Conservation (phyloP, 148 eudicot genomes). For the Nyssa sinensis region DNA sequence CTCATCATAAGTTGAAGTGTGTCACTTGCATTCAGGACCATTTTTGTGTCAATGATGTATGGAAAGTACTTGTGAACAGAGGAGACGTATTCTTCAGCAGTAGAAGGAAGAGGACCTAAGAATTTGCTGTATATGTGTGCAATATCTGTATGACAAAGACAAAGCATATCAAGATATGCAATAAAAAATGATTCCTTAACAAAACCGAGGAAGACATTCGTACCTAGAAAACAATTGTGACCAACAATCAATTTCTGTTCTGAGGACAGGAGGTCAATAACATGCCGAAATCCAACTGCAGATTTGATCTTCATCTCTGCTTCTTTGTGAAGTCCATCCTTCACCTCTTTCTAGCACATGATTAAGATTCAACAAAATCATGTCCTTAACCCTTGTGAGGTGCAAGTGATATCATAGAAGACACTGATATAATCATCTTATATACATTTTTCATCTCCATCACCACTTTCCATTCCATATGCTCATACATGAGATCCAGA, state of each 20-base stretch:
- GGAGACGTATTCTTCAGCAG: constrained; percentile 62
- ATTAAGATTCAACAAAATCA: constrained; percentile 13
- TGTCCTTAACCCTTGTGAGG: not conserved
- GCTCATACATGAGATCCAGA: not conserved
- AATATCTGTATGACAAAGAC: constrained; percentile 58
- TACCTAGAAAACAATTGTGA: constrained; percentile 98
- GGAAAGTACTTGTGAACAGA: constrained; percentile 64
- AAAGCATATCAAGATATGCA: constrained; percentile 11
- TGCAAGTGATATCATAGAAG: not conserved
- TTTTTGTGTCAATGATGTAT: constrained; percentile 72
- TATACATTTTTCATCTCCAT: not conserved
- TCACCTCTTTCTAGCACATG: constrained; percentile 65
- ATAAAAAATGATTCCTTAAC: not conserved
- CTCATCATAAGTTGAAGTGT: constrained; percentile 50
- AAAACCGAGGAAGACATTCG: constrained; percentile 12
- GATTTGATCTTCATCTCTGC: constrained; percentile 60
- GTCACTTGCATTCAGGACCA: constrained; percentile 57
- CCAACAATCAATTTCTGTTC: constrained; percentile 93
- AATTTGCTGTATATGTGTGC: constrained; percentile 85
- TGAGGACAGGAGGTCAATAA: constrained; percentile 79
- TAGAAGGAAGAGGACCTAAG: constrained; percentile 77
- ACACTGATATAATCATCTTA: not conserved
- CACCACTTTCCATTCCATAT: not conserved
- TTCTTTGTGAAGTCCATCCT: constrained; percentile 42
- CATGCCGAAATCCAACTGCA: constrained; percentile 86